A percentile compares a stretch with the other conserved stretches of the same genome.
Conservation (phyloP, 2,329 filamentous ascomycete species). For the Bimuria novae-zelandiae region DNA sequence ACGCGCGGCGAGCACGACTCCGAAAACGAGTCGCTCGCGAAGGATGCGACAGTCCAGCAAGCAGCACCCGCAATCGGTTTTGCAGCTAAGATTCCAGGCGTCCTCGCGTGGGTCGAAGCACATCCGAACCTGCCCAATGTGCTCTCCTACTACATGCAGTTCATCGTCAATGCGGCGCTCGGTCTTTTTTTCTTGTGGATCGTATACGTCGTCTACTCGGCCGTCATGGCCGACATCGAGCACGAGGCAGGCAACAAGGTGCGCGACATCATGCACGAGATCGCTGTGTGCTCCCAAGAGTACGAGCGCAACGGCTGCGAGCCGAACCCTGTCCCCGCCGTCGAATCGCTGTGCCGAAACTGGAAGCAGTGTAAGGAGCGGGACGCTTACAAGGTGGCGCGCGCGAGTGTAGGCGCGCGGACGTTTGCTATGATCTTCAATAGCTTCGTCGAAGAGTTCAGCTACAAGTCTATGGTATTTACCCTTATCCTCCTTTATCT, state of each 20-base stretch:
- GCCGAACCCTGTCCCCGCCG: conserved; percentile 69
- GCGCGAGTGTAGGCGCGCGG: conserved; percentile 79
- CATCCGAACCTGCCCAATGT: conserved; percentile 69
- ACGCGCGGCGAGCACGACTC: conserved; percentile 30
- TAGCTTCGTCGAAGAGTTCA: conserved; percentile 87
- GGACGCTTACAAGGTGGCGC: conserved; percentile 76
- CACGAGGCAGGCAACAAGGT: conserved; percentile 71
- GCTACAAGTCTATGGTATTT: conserved; percentile 75
- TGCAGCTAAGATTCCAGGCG: conserved; percentile 47
- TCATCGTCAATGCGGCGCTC: conserved; percentile 68
- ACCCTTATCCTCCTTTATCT: conserved; percentile 14
- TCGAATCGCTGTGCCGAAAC: conserved; percentile 72
- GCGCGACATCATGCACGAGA: conserved; percentile 72
- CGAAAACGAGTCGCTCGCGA: conserved; percentile 21
- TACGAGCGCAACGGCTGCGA: conserved; percentile 79
- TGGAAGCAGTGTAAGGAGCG: conserved; percentile 90
- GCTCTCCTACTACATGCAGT: conserved; percentile 68
- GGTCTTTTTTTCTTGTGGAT: conserved; percentile 65
- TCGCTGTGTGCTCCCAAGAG: conserved; percentile 72
- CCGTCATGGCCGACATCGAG: conserved; percentile 75
- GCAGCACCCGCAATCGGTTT: conserved; percentile 20
- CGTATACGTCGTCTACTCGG: conserved; percentile 69
- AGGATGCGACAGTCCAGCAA: conserved; percentile 4
- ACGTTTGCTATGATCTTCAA: conserved; percentile 94
- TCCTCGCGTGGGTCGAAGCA: conserved; percentile 66